Evolutionary conservation across 306 rosid genomes (phyloP), one percentile per base, ranked within the genome.

Genomic region (Amphicarpaea edgeworthii): DNA sequence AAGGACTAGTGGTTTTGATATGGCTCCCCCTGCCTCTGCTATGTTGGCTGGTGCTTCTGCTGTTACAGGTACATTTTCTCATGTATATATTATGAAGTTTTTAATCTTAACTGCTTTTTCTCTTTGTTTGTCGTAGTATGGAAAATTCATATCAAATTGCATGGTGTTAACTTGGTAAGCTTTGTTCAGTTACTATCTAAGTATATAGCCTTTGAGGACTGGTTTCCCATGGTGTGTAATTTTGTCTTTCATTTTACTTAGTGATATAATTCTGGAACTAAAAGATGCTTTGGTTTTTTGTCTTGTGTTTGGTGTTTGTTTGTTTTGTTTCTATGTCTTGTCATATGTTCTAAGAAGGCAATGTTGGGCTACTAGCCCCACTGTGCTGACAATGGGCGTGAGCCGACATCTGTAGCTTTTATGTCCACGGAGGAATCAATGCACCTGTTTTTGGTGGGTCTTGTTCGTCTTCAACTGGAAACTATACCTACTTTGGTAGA

Each of bases 361-460:
- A 95, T 92, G 96, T 92, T 87, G 97, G 96, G 92, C 93, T 87
- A 92, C 96, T 95, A 86, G 97, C 95, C 98, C 98, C 97, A 91
- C 89, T 95, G 96, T 90, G 98, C 95, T 92, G 97, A 90, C 96
- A 90, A 92, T 89, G 97, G 97, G 92, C 86, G 96, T 95, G 99
- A 90, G 97, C 99, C 83, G 99, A 90, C 96, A 66, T 89, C 99
- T 90, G 96, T 95, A 89, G 99, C 99, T 95, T 90, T 95, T 85
- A 90, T 90, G 87, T 87, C 89, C 97, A 86, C 82, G 97, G 94
- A 92, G 92, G 97, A 87, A 87, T 87, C 97, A 85, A 78, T 95
- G 97, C 97, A 88, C 91, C 85, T 83, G 95, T 87, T 91, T 85
- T 85, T 87, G 98, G 92, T 93, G 98, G 98, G 93, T 91, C 97